These are phyloP conservation scores for Saturnispora serradocipensis DNA, from an alignment of 805 yeast genomes.

Conservation along the genomic window DNA sequence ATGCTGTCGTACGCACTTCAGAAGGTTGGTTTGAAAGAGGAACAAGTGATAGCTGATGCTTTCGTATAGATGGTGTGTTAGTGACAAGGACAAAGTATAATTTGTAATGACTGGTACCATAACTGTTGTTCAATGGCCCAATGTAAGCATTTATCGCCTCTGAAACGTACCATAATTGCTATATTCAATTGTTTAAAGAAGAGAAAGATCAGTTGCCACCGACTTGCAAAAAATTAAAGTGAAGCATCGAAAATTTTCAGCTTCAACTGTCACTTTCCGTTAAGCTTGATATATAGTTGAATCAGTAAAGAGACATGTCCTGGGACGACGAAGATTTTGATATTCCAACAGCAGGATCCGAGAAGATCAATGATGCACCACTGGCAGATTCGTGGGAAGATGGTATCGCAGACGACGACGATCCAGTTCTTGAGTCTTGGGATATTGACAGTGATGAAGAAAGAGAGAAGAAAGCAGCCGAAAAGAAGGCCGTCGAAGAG, in stretches of 20 bases:
- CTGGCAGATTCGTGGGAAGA: constrained; percentile 72
- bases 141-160: neutral
- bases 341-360: constrained; percentile 35
- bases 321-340: constrained; percentile 86
- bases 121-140: neutral
- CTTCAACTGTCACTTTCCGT: neutral
- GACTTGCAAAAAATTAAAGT: neutral
- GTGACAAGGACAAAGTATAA: neutral
- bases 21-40: constrained; percentile 42
- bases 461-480: constrained; percentile 18
- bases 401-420: constrained; percentile 54
- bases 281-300: neutral
- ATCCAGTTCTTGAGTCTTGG: constrained; percentile 82
- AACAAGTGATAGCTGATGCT: constrained; percentile 37
- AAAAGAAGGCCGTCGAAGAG: constrained; percentile 13
- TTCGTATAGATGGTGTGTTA: neutral
- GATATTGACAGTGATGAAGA: constrained; percentile 71
- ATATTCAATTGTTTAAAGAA: neutral
- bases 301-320: constrained; percentile 1
- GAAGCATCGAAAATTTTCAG: constrained; percentile 1
- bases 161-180: neutral
- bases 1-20: constrained; percentile 41
- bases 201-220: neutral
- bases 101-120: neutral
- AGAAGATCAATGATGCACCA: constrained; percentile 17